Evolutionary conservation across 1,284 basidiomycete genomes (phyloP), one percentile per base, ranked within the genome.

Genomic region (Microbotryum lychnidis-dioicae): DNA sequence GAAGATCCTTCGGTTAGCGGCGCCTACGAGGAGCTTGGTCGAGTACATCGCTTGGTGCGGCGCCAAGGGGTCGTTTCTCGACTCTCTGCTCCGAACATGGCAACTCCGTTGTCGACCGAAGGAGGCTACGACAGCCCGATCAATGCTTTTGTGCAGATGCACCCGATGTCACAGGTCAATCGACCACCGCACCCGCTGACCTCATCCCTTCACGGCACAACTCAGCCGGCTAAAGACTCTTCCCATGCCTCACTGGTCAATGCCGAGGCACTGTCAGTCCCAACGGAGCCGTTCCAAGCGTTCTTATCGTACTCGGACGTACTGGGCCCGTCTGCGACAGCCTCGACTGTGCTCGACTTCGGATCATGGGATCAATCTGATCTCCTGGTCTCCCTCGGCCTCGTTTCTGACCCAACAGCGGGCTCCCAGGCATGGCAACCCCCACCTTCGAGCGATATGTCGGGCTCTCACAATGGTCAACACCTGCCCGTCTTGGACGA

Each of bases 341-440:
- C 58, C 3, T 50, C 58, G 27, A 64, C 63, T 29, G 57, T 68
- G 7, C 56, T 65, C 58, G 66, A 65, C 33, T 63, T 61, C 18
- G 57, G 58, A 27, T 52, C 56, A 18, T 68, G 66, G 66, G 66
- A 68, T 33, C 66, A 68, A 27, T 51, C 57, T 7, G 66, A 68
- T 50, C 46, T 68, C 2, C 57, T 68, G 45, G 57, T 65, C 33
- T 61, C 59, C 3, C 64, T 68, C 29, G 66, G 66, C 6, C 57
- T 68, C 29, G 61, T 68, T 20, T 42, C 52, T 31, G 58, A 54
- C 23, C 54, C 54, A n/a, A 51, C 51, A 23, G 57, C 37, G 37
- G 37, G 37, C 16, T 42, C 37, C 12, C 37, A 42, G 37, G 37
- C 37, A 16, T 42, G 37, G 37, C 37, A 49, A 2, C 16, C 52